phyloP scores from a whole-genome alignment of 2,329 filamentous ascomycete species.

The Verruconis gallopava region DNA sequence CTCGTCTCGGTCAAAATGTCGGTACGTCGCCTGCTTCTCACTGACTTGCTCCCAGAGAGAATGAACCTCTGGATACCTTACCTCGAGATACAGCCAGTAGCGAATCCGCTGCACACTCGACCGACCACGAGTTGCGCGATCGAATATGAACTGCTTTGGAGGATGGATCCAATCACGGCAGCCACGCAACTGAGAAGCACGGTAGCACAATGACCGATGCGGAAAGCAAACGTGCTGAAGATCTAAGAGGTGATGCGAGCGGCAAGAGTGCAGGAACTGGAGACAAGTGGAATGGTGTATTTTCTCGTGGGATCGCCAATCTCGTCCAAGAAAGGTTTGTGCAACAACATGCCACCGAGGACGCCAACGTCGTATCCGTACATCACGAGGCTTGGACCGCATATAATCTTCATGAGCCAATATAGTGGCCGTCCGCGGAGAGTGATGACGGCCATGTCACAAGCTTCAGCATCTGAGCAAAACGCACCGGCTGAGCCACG shows the following conservation, averaged over 20 bases:
- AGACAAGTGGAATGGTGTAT: slow-evolving; percentile 14
- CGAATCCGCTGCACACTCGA: slow-evolving; percentile 4
- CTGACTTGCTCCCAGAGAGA: not conserved
- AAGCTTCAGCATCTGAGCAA: too few relatives aligned
- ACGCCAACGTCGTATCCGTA: slow-evolving; percentile 14
- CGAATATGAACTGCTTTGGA: slow-evolving; percentile 1
- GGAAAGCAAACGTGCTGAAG: slow-evolving; percentile 1
- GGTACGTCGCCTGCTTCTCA: slow-evolving; percentile 1
- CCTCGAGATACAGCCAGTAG: slow-evolving; percentile 6
- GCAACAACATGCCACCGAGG: slow-evolving; percentile 14
- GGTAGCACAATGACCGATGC: slow-evolving; percentile 3
- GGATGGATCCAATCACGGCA: slow-evolving; percentile 2
- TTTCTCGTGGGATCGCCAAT: slow-evolving; percentile 12
- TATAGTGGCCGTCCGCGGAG: slow-evolving; percentile 3
- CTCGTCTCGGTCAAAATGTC: slow-evolving; percentile 6
- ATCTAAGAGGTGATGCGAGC: slow-evolving; percentile 6
- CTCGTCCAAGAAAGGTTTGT: slow-evolving; percentile 12
- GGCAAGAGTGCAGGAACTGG: slow-evolving; percentile 12
- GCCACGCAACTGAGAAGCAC: slow-evolving; percentile 2
- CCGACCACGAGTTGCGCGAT: slow-evolving; percentile 7
- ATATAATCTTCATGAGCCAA: slow-evolving; percentile 6
- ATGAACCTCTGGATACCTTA: not conserved
- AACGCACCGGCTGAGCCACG: too few relatives aligned
- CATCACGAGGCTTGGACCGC: slow-evolving; percentile 6
- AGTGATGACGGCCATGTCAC: not conserved